Conservation (phyloP, 768 basidiomycete species). For the Hygrophorus russula region DNA sequence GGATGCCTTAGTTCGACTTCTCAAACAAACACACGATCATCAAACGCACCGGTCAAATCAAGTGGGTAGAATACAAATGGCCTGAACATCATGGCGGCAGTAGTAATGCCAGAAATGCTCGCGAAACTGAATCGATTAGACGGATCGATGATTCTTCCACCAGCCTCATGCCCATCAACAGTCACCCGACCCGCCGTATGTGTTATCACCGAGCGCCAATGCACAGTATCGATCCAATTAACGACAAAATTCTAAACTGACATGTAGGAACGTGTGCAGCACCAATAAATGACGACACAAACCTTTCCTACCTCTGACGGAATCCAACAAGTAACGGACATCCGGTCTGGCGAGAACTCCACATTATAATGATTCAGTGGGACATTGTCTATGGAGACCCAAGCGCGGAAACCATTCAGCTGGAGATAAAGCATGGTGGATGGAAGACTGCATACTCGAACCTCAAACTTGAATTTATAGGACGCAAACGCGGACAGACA, state of each 20-base stretch:
- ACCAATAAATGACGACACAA: no score
- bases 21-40: slow-evolving; percentile 4
- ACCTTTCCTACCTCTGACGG: slow-evolving; percentile 17
- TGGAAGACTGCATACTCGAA: background rate
- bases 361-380: slow-evolving; percentile 12
- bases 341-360: slow-evolving; percentile 10
- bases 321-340: slow-evolving; percentile 18
- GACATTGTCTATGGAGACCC: slow-evolving; percentile 10
- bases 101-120: no score
- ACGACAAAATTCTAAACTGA: slow-evolving; percentile 1
- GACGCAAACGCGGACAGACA: no score
- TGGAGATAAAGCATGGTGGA: background rate
- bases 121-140: no score
- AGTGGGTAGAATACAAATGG: background rate
- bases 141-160: no score
- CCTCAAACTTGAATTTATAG: background rate
- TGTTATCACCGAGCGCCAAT: background rate
- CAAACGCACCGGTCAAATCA: slow-evolving; percentile 4
- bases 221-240: background rate
- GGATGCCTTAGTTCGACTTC: background rate
- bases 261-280: background rate
- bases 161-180: background rate
- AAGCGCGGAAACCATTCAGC: slow-evolving; percentile 1
- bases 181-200: background rate
- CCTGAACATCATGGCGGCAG: no score